phyloP scores from a whole-genome alignment of 1,139 yeast genomes.

The Zhuliangozyma blackwelliae region DNA sequence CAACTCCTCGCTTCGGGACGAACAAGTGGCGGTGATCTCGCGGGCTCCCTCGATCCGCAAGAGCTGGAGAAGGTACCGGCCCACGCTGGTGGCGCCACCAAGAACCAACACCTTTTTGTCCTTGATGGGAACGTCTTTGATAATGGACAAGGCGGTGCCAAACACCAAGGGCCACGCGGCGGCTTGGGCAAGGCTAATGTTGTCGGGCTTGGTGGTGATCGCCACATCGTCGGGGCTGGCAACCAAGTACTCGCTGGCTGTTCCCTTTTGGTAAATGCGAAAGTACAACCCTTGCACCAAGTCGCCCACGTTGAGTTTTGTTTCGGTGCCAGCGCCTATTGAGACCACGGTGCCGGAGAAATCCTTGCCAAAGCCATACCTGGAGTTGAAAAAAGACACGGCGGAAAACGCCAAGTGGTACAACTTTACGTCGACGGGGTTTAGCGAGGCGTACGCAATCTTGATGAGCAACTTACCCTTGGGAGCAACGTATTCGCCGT shows the following conservation, averaged over 20 bases:
- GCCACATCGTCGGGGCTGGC: conserved; percentile 41
- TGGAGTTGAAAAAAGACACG: conserved; percentile 1
- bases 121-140: conserved; percentile 17
- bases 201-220: conserved; percentile 44
- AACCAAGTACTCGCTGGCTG: conserved; percentile 38
- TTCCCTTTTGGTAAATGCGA: conserved; percentile 46
- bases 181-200: conserved; percentile 49
- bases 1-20: conserved; percentile 28
- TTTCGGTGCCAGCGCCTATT: conserved; percentile 38
- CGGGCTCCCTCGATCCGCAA: conserved; percentile 45
- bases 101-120: conserved; percentile 46
- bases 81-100: conserved; percentile 78
- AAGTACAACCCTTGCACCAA: conserved; percentile 55
- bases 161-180: conserved; percentile 55
- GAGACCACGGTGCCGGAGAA: conserved; percentile 61
- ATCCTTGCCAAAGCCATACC: conserved; percentile 60
- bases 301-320: conserved; percentile 52
- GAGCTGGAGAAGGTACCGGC: conserved; percentile 55
- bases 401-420: conserved; percentile 28
- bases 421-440: conserved; percentile 63
- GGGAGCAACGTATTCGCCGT: conserved; percentile 32
- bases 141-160: conserved; percentile 51
- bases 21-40: conserved; percentile 42
- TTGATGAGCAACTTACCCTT: conserved; percentile 51
- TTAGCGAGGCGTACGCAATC: conserved; percentile 55